phyloP scores from a whole-genome alignment of 495 filamentous ascomycete species.

The Daldinia caldariorum region DNA sequence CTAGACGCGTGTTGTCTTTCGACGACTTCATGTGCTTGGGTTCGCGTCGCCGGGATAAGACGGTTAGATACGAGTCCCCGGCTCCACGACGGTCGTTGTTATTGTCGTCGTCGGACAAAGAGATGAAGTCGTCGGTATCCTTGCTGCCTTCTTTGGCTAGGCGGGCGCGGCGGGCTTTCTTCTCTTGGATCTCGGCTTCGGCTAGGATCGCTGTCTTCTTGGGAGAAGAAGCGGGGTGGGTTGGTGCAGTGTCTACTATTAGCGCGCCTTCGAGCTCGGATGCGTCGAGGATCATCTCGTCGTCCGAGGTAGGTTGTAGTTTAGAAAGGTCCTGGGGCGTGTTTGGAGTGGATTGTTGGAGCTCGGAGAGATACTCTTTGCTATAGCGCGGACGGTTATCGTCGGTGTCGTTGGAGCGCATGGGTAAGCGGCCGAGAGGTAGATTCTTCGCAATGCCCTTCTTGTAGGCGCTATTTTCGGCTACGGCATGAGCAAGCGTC shows the following conservation, averaged over 20 bases:
- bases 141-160: constrained; percentile 65
- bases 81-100: constrained; percentile 57
- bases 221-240: constrained; percentile 4
- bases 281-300: constrained; percentile 62
- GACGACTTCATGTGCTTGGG: constrained; percentile 38
- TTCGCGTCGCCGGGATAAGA: constrained; percentile 59
- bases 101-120: constrained; percentile 69
- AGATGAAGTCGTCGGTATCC: constrained; percentile 75
- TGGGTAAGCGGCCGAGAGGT: constrained; percentile 60
- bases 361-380: constrained; percentile 84
- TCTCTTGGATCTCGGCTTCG: constrained; percentile 88
- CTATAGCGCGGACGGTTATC: constrained; percentile 83
- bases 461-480: constrained; percentile 76
- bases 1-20: constrained; percentile 73
- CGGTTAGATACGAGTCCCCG: constrained; percentile 54
- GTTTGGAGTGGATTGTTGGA: constrained; percentile 82
- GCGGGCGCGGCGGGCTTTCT: constrained; percentile 86
- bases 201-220: constrained; percentile 69
- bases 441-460: constrained; percentile 54
- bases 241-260: constrained; percentile 65
- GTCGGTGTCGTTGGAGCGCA: constrained; percentile 67
- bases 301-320: constrained; percentile 47
- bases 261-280: constrained; percentile 67
- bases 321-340: constrained; percentile 69
- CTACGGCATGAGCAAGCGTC: constrained; percentile 69